Percentiles rank a stretch among this genome's conserved stretches.
Conservation (phyloP, 148 eudicot species). For the Cornus controversa region DNA sequence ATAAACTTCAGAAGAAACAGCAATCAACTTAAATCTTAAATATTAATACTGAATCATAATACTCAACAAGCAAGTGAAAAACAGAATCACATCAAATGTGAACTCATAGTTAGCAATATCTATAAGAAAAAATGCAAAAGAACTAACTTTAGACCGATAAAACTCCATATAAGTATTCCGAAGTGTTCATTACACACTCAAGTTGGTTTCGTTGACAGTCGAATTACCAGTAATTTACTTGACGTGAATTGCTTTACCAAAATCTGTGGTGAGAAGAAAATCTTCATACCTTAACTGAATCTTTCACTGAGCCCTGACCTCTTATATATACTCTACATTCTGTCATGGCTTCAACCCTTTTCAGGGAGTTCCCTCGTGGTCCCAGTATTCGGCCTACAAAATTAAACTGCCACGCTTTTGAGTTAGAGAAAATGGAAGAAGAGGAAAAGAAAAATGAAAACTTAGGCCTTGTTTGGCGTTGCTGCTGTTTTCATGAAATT, state of each 20-base stretch:
- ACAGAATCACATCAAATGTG: background rate
- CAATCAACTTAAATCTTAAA: background rate
- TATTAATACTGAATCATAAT: no score
- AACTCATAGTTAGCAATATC: background rate
- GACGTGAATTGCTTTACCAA: background rate
- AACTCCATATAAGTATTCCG: background rate
- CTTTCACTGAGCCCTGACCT: constrained; percentile 55
- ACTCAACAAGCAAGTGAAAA: background rate
- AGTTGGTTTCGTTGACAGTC: background rate
- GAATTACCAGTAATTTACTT: background rate
- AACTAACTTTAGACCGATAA: background rate
- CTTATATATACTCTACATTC: constrained; percentile 49
- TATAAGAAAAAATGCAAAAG: background rate
- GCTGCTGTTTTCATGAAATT: no score
- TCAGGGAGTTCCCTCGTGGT: constrained; percentile 56
- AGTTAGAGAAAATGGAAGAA: constrained; percentile 8
- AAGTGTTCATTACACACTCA: background rate
- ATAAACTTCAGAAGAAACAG: background rate
- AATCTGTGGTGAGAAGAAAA: background rate
- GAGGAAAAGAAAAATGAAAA: background rate
- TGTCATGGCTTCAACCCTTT: constrained; percentile 49
- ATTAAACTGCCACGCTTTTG: constrained; percentile 38
- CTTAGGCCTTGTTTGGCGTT: no score
- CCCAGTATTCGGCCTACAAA: constrained; percentile 57
- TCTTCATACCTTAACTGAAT: constrained; percentile 39